A percentile compares a stretch with the other conserved stretches of the same genome.
These are phyloP conservation scores for Cokeromyces recurvatus DNA, from an alignment of 371 early-diverging fungal genomes.

Conservation along the genomic window DNA sequence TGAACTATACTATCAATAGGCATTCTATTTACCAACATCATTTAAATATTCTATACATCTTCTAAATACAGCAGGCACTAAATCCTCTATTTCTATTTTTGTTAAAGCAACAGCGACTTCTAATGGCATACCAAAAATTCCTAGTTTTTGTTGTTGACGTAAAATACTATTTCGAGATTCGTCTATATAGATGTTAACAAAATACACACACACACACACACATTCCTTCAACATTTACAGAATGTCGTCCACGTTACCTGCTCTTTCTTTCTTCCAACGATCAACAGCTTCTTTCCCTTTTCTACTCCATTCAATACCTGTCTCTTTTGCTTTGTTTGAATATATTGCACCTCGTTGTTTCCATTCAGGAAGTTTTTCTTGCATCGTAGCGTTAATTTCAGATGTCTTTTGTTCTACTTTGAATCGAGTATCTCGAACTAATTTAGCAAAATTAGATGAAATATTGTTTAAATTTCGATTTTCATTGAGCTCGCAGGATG, in stretches of 20 bases:
- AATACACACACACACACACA: background rate
- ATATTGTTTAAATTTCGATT: no score
- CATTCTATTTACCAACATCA: conserved; percentile 9
- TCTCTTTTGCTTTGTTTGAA: conserved; percentile 42
- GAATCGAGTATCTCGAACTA: conserved; percentile 32
- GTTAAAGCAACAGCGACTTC: conserved; percentile 50
- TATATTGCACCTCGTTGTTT: conserved; percentile 36
- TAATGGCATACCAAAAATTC: conserved; percentile 55
- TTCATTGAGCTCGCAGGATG: background rate
- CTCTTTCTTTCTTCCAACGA: conserved; percentile 46
- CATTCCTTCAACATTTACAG: no score
- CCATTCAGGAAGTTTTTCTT: conserved; percentile 49
- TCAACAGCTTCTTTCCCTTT: conserved; percentile 47
- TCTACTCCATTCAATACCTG: conserved; percentile 45
- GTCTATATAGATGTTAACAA: no score
- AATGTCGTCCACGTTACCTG: conserved; percentile 14
- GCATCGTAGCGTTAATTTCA: conserved; percentile 43
- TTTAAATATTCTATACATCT: conserved; percentile 76
- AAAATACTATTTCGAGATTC: conserved; percentile 1
- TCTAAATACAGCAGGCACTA: conserved; percentile 68
- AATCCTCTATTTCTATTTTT: conserved; percentile 45
- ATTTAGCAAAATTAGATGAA: conserved; percentile 20
- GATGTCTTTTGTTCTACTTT: conserved; percentile 38
- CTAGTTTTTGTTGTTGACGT: conserved; percentile 11
- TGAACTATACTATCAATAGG: background rate